Evolutionary conservation across 75 land plant species (phyloP), one percentile per base, ranked within the genome.

Genomic region (Picea glauca): DNA sequence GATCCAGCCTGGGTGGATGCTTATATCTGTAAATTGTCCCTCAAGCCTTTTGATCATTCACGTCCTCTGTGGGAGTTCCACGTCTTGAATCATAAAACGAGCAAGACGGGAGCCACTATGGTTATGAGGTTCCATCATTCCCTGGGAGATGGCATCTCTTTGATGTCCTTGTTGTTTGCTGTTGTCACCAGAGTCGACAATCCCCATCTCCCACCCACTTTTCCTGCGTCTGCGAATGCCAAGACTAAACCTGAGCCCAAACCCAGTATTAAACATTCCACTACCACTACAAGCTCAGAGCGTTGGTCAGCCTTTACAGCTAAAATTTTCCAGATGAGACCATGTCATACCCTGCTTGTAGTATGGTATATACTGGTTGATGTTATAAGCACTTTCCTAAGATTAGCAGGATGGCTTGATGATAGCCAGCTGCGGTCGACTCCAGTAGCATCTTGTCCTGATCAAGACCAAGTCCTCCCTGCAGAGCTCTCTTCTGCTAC

Each of bases 61-160:
- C 50, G 56, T 9, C 74, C 74, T 43, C 74, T 43, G 1, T 72
- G 74, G 74, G 74, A 72, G 56, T 18, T 72, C 23, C 74, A 72
- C 57, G 8, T 72, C 56, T n/a, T 72, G 15, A 72, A 72, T 43
- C 20, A 46, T 21, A 40, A 46, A 17, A 72, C 74, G 21, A 72
- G 38, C 18, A 72, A 21, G 13, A 43, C 2, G 8, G 81, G 66
- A 15, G 83, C 81, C 1, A 60, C 40, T 62, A 13, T 83, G 4
- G 65, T 92, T 12, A 67, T 92, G 75, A 85, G 83, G 26, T 81
- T 89, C 43, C 91, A 92, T 74, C 94, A 92, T 82, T 72, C 90
- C 5, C 57, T 92, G 6, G 94, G 94, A 2, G 94, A 92, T 80
- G 94, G 94, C 15, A 89, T 78, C 18, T 89, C 93, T 13, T 78